A percentile compares a stretch with the other conserved stretches of the same genome.
Evolutionary conservation across 805 yeast species (phyloP).

Genomic region (Saturnispora hagleri): DNA sequence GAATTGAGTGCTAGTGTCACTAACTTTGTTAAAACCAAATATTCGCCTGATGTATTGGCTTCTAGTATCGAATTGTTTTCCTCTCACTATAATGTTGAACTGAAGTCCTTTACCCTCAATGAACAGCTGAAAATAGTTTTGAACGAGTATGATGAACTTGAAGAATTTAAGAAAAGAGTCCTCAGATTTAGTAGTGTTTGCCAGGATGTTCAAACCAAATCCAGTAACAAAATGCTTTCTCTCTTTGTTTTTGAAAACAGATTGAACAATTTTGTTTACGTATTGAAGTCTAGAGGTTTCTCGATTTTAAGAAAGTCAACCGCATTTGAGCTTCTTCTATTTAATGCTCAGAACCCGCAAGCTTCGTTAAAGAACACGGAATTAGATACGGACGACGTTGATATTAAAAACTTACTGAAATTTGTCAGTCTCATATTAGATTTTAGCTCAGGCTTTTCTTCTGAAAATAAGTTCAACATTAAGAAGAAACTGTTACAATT

Average conservation of each 20-base stretch:
- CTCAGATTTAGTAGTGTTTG: conserved; percentile 61
- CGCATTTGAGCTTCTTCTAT: conserved; percentile 26
- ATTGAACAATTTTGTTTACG: conserved; percentile 16
- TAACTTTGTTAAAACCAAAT: conserved; percentile 38
- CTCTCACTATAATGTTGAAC: conserved; percentile 9
- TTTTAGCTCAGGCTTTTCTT: conserved; percentile 27
- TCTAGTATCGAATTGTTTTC: conserved; percentile 32
- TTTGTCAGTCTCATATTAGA: conserved; percentile 6
- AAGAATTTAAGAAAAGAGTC: conserved; percentile 48
- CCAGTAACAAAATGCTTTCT: conserved; percentile 18
- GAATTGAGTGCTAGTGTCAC: conserved; percentile 32
- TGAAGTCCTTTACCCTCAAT: conserved; percentile 19
- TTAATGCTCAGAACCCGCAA: conserved; percentile 16
- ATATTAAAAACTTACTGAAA: conserved; percentile 6
- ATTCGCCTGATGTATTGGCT: conserved; percentile 38
- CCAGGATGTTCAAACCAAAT: conserved; percentile 49
- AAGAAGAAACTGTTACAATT: conserved; percentile 24
- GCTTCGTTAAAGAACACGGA: not conserved
- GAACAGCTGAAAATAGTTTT: conserved; percentile 26
- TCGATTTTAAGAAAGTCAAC: conserved; percentile 29
- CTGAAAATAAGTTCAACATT: conserved; percentile 30
- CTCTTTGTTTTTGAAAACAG: conserved; percentile 15
- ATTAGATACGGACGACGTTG: conserved; percentile 4
- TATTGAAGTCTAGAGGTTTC: conserved; percentile 29
- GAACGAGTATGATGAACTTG: conserved; percentile 18